Evolutionary conservation across 805 yeast species (phyloP), one percentile per base, ranked within the genome.

Genomic region (Starmerella powellii): DNA sequence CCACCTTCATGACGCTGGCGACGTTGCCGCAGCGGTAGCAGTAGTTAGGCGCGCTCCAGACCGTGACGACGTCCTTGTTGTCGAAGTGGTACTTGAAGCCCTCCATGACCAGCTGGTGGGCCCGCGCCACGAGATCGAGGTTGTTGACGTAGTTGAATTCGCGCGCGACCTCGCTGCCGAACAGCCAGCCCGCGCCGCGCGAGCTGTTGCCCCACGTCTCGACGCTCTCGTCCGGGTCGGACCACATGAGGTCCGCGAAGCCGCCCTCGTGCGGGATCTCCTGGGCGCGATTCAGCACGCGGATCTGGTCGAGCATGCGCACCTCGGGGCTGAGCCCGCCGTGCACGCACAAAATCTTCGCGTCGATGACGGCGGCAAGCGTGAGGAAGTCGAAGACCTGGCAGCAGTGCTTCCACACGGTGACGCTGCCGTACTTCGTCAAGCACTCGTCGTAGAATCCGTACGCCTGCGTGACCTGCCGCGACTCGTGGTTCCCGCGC

Each of bases 231-330:
- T 88, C 97, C 1, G 98, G 98, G 58, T 88, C 98, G 17, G 93
- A 80, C 98, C 98, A 88, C 31, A 88, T 87, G 55, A 88, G 72
- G 62, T 88, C 98, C 59, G 96, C 91, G 62, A 88, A 88, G 2
- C 96, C 97, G 53, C 98, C 98, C 65, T 88, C 98, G 61, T 91
- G 97, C 2, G 98, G 98, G 37, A 88, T 95, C 63, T 88, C 97
- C 63, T 88, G 97, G 3, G 97, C 97, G 57, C 98, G 72, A 40
- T 91, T 80, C 44, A 88, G 68, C 16, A 88, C 97, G 55, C 97
- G 71, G 51, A 88, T 86, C 63, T 88, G 98, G 62, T 88, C 98
- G 52, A 88, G 71, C 94, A 91, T 87, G 60, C 97, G 75, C 49
- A 88, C 87, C 62, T 91, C 97, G 2, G 98, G 98, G 12, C 95